Evolutionary conservation across 306 rosid genomes (phyloP).

Genomic region (Inga oerstediana): DNA sequence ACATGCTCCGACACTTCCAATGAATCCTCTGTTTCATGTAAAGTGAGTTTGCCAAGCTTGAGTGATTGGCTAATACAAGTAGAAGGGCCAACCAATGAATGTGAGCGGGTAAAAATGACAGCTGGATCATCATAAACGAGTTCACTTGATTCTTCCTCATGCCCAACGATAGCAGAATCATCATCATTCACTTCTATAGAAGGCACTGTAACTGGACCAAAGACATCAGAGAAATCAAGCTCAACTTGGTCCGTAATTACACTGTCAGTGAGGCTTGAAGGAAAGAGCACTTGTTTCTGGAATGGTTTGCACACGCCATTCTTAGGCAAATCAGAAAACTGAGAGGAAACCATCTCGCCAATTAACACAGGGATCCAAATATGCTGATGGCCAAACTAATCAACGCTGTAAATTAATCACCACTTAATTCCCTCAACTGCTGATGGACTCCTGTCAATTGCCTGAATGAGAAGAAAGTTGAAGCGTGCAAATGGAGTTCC

Average conservation of each 20-base stretch:
- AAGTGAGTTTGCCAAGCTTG: conserved; percentile 78
- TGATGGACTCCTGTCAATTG: conserved; percentile 79
- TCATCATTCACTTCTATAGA: conserved; percentile 52
- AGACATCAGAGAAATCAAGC: conserved; percentile 86
- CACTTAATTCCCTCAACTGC: conserved; percentile 50
- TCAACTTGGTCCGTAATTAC: conserved; percentile 63
- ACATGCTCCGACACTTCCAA: conserved; percentile 49
- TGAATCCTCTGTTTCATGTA: conserved; percentile 57
- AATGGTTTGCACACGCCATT: conserved; percentile 38
- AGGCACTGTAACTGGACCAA: conserved; percentile 75
- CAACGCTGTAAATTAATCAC: conserved; percentile 40
- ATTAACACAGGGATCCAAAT: conserved; percentile 35
- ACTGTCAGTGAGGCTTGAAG: conserved; percentile 46
- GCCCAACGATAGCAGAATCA: conserved; percentile 41
- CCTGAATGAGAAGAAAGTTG: conserved; percentile 74
- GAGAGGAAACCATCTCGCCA: conserved; percentile 78
- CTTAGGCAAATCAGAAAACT: conserved; percentile 58
- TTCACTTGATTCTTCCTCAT: conserved; percentile 52
- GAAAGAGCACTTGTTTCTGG: conserved; percentile 53
- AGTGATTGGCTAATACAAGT: conserved; percentile 71
- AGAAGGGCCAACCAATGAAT: conserved; percentile 95
- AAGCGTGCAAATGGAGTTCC: conserved; percentile 83
- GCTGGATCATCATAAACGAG: conserved; percentile 77
- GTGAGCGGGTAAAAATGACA: conserved; percentile 77
- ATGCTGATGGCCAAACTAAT: conserved; percentile 43